Evolutionary conservation across 495 filamentous ascomycete species (phyloP).

Genomic region (Daldinia loculata): DNA sequence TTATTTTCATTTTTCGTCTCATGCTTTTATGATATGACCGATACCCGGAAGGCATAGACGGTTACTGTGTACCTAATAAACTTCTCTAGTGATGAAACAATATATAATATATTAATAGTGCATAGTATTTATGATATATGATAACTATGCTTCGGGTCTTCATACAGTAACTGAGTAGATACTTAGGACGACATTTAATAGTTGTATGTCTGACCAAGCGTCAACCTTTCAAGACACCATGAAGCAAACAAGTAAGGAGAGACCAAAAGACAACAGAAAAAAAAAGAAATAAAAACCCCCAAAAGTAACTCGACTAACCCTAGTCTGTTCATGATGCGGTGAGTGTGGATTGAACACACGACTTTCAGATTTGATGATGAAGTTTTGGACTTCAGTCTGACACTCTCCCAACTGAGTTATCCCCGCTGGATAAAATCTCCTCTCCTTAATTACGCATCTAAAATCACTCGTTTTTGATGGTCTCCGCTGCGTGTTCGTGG

Average conservation of each 20-base stretch:
- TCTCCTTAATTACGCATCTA: not conserved
- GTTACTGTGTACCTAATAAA: not conserved
- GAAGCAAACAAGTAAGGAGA: not conserved
- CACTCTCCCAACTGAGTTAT: conserved; percentile 36
- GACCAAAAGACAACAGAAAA: not conserved
- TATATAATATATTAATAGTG: not conserved
- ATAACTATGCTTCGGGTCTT: not conserved
- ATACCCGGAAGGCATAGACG: no score
- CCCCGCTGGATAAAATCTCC: conserved; percentile 9
- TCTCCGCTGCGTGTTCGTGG: not conserved
- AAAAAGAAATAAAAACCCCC: not conserved
- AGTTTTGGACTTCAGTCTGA: conserved; percentile 35
- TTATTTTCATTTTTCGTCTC: not conserved
- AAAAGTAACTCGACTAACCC: not conserved
- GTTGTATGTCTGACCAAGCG: no score
- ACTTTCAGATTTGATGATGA: conserved; percentile 32
- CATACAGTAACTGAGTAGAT: not conserved
- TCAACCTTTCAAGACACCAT: no score
- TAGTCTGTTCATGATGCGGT: conserved; percentile 6
- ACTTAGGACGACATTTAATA: no score
- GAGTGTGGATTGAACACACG: conserved; percentile 32
- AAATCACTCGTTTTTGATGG: not conserved
- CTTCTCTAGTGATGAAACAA: not conserved
- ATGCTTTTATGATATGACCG: no score
- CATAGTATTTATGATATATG: not conserved